phyloP scores from a whole-genome alignment of 331 rosid species.

The Phaseolus coccineus region DNA sequence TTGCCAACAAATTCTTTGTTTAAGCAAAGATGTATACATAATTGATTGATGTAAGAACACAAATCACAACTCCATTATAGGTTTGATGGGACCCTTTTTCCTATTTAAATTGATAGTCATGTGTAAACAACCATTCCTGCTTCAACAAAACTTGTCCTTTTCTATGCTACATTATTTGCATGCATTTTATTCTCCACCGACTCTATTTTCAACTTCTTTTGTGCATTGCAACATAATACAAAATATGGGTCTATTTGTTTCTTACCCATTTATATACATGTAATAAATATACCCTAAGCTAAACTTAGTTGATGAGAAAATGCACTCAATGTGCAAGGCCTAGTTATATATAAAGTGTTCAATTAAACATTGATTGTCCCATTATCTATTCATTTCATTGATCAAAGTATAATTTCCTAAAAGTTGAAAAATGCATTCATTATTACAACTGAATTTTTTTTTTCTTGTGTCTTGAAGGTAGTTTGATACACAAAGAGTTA shows the following conservation, averaged over 20 bases:
- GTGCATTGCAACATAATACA: constrained; percentile 9
- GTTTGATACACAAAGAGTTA: constrained; percentile 4
- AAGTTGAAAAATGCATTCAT: background rate
- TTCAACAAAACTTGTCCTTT: constrained; percentile 33
- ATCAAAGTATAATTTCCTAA: background rate
- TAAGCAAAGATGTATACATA: constrained; percentile 5
- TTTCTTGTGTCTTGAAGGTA: background rate
- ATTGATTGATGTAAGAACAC: constrained; percentile 11
- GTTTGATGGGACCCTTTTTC: constrained; percentile 40
- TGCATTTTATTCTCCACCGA: constrained; percentile 32
- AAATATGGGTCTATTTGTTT: background rate
- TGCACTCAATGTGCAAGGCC: background rate
- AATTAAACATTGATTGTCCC: too few species aligned
- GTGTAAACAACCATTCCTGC: constrained; percentile 39
- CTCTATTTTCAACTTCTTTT: background rate
- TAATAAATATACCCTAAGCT: background rate
- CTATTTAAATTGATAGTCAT: constrained; percentile 40
- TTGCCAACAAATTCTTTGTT: constrained; percentile 58
- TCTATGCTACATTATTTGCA: constrained; percentile 10
- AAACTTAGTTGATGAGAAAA: too few species aligned
- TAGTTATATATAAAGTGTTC: background rate
- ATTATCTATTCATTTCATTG: background rate
- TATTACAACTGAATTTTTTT: background rate
- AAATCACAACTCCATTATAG: constrained; percentile 42
- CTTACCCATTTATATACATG: too few species aligned